Evolutionary conservation across 495 filamentous ascomycete species (phyloP), one percentile per base, ranked within the genome.

Genomic region (Staphylotrichum tortipilum): DNA sequence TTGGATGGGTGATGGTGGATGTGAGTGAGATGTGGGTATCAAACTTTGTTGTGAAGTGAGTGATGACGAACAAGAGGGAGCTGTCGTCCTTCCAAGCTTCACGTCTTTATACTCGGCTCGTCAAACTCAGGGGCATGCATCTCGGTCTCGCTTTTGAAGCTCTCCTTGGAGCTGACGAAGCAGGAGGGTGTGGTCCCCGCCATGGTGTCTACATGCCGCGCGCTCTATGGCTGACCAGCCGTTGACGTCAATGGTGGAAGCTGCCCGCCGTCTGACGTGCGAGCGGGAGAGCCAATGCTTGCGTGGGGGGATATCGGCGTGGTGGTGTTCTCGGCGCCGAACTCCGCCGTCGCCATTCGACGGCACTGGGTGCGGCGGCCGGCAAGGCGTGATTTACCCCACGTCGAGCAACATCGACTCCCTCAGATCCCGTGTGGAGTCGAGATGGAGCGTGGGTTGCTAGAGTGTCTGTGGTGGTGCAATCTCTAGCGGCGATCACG

Each of bases 301-400:
- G 14, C 33, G 3, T 3, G 18, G 9, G 37, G 9, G 12, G 18
- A 22, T 39, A 4, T 36, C 8, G 37, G 4, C 8, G 18, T 12
- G n/a, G 37, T 39, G 18, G 36, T 40, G 19, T 24, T 28, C 14
- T 21, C 24, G 12, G 18, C 17, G 39, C 18, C 31, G 10, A 26
- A 8, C n/a, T 33, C 17, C 33, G 40, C 43, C 12, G 46, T 33
- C 15, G 33, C 21, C 12, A 38, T 38, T 15, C 11, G n/a, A n/a
- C 14, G 11, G 18, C 15, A 26, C n/a, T n/a, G n/a, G n/a, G n/a
- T n/a, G n/a, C n/a, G n/a, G n/a, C n/a, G n/a, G n/a, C n/a, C n/a
- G n/a, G n/a, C n/a, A 57, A 53, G 49, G 42, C 54, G 50, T 52
- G 56, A 47, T 58, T 42, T 53, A 44, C 45, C 49, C 57, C 49